Conservation (phyloP, 768 basidiomycete species). For the Phlegmacium glaucopus region DNA sequence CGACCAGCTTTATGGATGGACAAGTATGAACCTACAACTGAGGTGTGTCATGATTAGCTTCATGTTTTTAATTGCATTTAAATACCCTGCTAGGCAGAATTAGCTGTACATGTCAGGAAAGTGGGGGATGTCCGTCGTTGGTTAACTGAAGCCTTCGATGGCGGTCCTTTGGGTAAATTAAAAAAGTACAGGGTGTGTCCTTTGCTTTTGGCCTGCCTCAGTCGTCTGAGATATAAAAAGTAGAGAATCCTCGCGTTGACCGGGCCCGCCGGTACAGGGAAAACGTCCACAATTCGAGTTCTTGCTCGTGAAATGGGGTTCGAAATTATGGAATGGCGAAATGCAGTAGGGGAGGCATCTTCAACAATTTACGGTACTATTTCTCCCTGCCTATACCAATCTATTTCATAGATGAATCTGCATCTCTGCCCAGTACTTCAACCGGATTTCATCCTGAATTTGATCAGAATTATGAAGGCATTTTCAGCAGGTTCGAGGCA, state of each 20-base stretch:
- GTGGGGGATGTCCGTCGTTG: constrained; percentile 75
- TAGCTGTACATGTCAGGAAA: constrained; percentile 79
- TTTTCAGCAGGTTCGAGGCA: constrained; percentile 67
- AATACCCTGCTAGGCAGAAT: constrained; percentile 45
- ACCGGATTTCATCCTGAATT: constrained; percentile 4
- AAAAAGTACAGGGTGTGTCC: constrained; percentile 70
- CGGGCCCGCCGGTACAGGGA: constrained; percentile 87
- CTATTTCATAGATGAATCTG: not conserved
- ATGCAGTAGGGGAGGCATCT: constrained; percentile 52
- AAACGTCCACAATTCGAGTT: constrained; percentile 81
- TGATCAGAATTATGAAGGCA: constrained; percentile 37
- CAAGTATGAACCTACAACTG: constrained; percentile 56
- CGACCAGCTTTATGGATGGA: constrained; percentile 46
- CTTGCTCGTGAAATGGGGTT: constrained; percentile 72
- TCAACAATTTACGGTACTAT: constrained; percentile 17
- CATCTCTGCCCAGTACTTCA: not conserved
- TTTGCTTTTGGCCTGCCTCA: not conserved
- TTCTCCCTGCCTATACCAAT: not conserved
- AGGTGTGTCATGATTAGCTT: constrained; percentile 34
- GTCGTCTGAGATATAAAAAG: not conserved
- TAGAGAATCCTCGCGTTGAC: constrained; percentile 84
- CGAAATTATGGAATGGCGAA: constrained; percentile 86
- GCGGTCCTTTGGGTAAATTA: constrained; percentile 58
- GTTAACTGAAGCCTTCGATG: constrained; percentile 70
- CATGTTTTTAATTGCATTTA: not conserved